These are phyloP conservation scores for Yamadazyma endophytica DNA, from an alignment of 805 yeast species.

Conservation along the genomic window DNA sequence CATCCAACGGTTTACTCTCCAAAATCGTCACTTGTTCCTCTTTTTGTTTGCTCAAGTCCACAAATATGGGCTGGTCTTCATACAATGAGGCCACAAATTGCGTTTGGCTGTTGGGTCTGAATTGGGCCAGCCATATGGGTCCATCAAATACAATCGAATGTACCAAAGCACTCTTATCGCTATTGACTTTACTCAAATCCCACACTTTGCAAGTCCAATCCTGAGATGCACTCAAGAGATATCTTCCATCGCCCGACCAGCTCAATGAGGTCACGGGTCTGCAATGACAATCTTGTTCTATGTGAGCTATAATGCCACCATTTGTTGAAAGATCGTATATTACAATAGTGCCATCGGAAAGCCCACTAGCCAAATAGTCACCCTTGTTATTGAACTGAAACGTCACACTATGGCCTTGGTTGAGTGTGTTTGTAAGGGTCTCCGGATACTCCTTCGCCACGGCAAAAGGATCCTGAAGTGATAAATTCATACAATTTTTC, in stretches of 20 bases:
- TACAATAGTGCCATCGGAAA: constrained; percentile 67
- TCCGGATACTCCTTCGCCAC: constrained; percentile 93
- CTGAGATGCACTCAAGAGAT: constrained; percentile 63
- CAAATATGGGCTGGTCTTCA: constrained; percentile 57
- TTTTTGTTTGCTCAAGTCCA: constrained; percentile 31
- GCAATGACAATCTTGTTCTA: constrained; percentile 55
- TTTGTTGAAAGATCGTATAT: constrained; percentile 71
- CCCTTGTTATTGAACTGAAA: constrained; percentile 71
- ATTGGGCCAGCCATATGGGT: constrained; percentile 67
- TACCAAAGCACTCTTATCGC: constrained; percentile 27
- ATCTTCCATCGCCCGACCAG: constrained; percentile 76
- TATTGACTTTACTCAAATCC: constrained; percentile 52
- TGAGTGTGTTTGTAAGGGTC: constrained; percentile 64
- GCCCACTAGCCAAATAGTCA: constrained; percentile 81
- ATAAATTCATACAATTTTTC: constrained; percentile 59
- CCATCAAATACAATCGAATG: constrained; percentile 53
- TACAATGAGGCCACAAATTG: constrained; percentile 60
- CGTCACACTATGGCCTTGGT: constrained; percentile 62
- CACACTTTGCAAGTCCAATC: constrained; percentile 83
- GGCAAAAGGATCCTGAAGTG: constrained; percentile 84
- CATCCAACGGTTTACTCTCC: constrained; percentile 12
- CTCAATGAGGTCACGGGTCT: constrained; percentile 66
- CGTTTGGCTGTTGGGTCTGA: constrained; percentile 46
- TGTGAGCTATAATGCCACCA: constrained; percentile 48
- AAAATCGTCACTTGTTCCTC: constrained; percentile 15